phyloP scores from a whole-genome alignment of 495 filamentous ascomycete species.

The Lindgomyces ingoldianus region DNA sequence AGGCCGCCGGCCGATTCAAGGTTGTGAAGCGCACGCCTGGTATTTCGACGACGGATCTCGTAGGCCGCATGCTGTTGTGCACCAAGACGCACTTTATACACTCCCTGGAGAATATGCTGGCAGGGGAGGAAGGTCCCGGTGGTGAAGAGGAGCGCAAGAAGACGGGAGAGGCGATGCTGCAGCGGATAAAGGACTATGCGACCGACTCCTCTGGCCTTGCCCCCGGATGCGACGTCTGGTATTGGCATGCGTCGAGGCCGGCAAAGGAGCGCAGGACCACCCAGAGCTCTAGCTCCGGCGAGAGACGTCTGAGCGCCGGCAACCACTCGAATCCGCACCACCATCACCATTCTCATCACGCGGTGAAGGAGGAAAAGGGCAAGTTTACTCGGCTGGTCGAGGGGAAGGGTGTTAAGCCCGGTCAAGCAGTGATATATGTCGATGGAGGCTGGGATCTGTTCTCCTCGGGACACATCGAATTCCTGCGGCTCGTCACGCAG shows the following conservation, averaged over 20 bases:
- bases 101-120: constrained; percentile 65
- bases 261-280: constrained; percentile 51
- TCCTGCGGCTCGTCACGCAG: constrained; percentile 72
- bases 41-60: constrained; percentile 95
- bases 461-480: constrained; percentile 94
- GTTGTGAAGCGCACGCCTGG: constrained; percentile 95
- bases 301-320: not conserved
- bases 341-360: constrained; percentile 21
- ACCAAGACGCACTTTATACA: constrained; percentile 86
- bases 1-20: constrained; percentile 84
- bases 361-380: constrained; percentile 38
- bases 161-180: constrained; percentile 62
- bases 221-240: constrained; percentile 76
- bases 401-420: constrained; percentile 66
- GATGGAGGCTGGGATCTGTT: constrained; percentile 98
- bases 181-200: constrained; percentile 79
- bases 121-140: constrained; percentile 70
- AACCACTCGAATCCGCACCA: not conserved
- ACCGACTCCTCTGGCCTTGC: constrained; percentile 74
- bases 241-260: constrained; percentile 63
- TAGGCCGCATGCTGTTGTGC: constrained; percentile 94
- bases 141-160: constrained; percentile 63
- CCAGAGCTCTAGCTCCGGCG: constrained; percentile 1
- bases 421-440: constrained; percentile 88
- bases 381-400: constrained; percentile 63